Percentiles rank a stretch among this genome's conserved stretches.
These are phyloP conservation scores for Lecanoromycetidae sp. DNA, from an alignment of 2,329 filamentous ascomycete genomes.

Conservation along the genomic window DNA sequence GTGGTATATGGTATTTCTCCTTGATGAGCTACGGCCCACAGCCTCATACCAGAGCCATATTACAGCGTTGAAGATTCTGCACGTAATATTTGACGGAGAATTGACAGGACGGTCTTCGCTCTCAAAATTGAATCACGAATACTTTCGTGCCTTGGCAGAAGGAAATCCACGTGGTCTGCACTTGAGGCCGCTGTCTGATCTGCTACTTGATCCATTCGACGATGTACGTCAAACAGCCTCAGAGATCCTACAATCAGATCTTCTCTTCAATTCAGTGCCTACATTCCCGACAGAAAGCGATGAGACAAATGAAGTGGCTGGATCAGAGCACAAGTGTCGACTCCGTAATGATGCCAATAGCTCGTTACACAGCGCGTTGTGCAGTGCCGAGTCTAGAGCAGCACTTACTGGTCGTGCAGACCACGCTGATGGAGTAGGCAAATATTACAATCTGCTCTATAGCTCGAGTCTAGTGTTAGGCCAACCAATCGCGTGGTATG, in stretches of 20 bases:
- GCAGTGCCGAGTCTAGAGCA: slow-evolving; percentile 46
- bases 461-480: background rate
- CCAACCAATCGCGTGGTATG: slow-evolving; percentile 22
- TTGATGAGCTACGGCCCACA: slow-evolving; percentile 62
- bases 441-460: slow-evolving; percentile 31
- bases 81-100: slow-evolving; percentile 41
- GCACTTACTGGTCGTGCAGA: slow-evolving; percentile 70
- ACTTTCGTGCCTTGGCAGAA: background rate
- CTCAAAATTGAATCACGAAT: background rate
- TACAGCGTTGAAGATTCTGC: slow-evolving; percentile 60
- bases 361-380: background rate
- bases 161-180: slow-evolving; percentile 23
- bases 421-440: slow-evolving; percentile 81
- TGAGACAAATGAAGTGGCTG: background rate
- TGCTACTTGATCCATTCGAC: slow-evolving; percentile 82
- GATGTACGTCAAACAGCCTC: slow-evolving; percentile 33
- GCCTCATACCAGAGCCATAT: slow-evolving; percentile 86
- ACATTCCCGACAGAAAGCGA: background rate
- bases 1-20: slow-evolving; percentile 64
- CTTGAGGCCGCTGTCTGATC: slow-evolving; percentile 57
- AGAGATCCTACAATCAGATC: slow-evolving; percentile 30
- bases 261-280: background rate
- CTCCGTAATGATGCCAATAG: background rate
- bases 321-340: background rate
- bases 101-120: background rate